Evolutionary conservation across 148 eudicot species (phyloP).

Genomic region (Arctostaphylos glauca): DNA sequence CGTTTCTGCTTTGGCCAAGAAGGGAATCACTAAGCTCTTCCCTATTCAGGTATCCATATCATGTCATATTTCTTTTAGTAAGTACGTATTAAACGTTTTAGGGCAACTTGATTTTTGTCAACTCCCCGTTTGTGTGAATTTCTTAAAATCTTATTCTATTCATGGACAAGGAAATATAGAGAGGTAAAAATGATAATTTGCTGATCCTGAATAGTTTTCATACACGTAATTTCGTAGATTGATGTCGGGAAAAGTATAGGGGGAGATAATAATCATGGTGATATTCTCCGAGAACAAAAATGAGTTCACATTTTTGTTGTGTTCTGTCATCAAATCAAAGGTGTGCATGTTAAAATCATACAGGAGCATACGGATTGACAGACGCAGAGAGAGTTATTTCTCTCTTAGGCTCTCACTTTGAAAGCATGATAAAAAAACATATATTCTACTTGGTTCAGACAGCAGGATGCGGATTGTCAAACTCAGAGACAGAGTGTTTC

Average conservation of each 20-base stretch:
- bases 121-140: background rate
- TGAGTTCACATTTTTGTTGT: background rate
- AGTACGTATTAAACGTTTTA: background rate
- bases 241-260: background rate
- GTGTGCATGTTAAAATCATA: background rate
- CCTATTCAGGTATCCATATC: conserved; percentile 70
- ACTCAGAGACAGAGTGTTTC: background rate
- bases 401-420: no score
- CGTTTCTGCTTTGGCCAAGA: conserved; percentile 48
- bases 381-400: no score
- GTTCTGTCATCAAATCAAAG: no score
- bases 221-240: background rate
- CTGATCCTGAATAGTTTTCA: no score
- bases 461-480: background rate
- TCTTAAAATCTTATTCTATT: background rate
- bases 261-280: background rate
- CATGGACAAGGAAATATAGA: background rate
- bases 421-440: background rate
- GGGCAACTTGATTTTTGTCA: background rate
- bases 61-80: background rate
- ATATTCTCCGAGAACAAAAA: background rate
- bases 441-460: background rate
- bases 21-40: conserved; percentile 79
- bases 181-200: no score
- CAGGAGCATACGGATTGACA: no score